These are phyloP conservation scores for Phytophthora pinifolia DNA, from an alignment of 352 stramenopile species.

Conservation along the genomic window DNA sequence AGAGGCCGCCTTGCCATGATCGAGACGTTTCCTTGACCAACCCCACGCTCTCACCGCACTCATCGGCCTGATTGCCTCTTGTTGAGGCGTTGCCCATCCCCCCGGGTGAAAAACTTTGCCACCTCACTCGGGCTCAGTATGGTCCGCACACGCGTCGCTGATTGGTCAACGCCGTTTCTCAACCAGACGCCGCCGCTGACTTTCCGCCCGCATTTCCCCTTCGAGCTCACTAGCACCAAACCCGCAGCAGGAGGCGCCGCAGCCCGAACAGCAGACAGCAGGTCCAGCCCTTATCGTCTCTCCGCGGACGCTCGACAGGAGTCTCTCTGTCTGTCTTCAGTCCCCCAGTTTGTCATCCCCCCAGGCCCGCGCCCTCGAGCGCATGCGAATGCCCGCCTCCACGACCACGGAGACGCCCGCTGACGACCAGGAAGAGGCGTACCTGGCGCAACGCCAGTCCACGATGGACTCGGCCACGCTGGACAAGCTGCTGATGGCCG, in stretches of 20 bases:
- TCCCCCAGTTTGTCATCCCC: too few species aligned
- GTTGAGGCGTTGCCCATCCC: too few species aligned
- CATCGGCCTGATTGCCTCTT: too few species aligned
- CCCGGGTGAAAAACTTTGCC: slow-evolving; percentile 1
- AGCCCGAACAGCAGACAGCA: background rate
- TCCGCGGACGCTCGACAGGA: background rate
- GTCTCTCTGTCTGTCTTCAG: too few species aligned
- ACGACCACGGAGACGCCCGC: slow-evolving; percentile 18
- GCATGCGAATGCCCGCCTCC: slow-evolving; percentile 24
- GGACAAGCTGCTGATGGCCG: slow-evolving; percentile 77
- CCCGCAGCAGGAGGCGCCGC: background rate
- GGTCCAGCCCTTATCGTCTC: background rate
- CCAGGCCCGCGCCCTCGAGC: background rate
- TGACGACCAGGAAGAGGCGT: slow-evolving; percentile 50
- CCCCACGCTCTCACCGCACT: too few species aligned
- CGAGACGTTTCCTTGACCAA: too few species aligned
- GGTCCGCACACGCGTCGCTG: background rate
- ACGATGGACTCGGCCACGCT: slow-evolving; percentile 84
- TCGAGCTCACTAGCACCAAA: too few species aligned
- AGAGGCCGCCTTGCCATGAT: too few species aligned
- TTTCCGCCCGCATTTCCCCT: slow-evolving; percentile 17
- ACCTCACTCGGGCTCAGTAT: slow-evolving; percentile 8
- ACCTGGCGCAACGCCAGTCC: slow-evolving; percentile 63
- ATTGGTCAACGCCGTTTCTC: slow-evolving; percentile 13
- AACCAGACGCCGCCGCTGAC: slow-evolving; percentile 19